phyloP scores from a whole-genome alignment of 306 rosid species.

The Rubus idaeus region DNA sequence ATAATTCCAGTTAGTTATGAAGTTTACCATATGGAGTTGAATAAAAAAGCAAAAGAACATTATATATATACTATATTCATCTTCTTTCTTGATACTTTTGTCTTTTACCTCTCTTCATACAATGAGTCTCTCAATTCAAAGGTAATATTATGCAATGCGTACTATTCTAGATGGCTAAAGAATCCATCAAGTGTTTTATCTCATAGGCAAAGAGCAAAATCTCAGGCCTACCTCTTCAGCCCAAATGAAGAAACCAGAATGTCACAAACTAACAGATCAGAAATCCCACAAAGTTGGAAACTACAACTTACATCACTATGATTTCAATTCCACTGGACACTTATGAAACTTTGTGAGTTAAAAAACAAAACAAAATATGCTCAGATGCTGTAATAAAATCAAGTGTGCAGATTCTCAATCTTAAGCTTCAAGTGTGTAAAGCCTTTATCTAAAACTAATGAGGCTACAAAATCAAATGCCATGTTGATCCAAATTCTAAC shows the following conservation, averaged over 20 bases:
- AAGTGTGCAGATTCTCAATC: background rate
- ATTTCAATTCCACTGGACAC: too few relatives aligned
- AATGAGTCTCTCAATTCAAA: background rate
- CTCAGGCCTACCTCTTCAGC: background rate
- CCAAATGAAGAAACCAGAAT: background rate
- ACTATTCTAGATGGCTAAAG: background rate
- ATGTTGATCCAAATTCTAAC: background rate
- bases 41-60: background rate
- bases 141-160: background rate
- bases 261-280: background rate
- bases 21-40: background rate
- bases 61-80: background rate
- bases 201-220: background rate
- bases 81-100: background rate
- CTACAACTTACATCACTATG: background rate
- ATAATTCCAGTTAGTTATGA: background rate
- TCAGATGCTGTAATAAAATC: background rate
- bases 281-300: background rate
- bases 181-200: background rate
- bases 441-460: background rate
- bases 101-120: background rate
- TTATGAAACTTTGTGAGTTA: background rate
- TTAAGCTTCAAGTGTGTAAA: background rate
- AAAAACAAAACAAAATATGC: background rate
- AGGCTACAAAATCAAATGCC: background rate